Percentiles rank a stretch among this genome's conserved stretches.
Evolutionary conservation across 2,329 filamentous ascomycete species (phyloP).

Genomic region (Aplosporella prunicola): DNA sequence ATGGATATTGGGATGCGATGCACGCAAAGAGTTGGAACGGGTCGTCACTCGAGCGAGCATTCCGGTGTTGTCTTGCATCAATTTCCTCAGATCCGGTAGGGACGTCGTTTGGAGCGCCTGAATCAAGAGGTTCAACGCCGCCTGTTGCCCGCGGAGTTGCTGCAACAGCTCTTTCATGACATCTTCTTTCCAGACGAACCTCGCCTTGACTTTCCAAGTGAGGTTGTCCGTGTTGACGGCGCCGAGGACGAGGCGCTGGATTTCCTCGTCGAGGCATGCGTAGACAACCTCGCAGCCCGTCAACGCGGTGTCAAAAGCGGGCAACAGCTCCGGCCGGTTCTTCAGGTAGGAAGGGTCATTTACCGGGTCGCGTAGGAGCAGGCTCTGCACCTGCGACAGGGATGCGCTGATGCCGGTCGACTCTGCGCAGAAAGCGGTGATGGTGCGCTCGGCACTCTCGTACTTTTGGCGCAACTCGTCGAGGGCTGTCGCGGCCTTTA

Average conservation of each 20-base stretch:
- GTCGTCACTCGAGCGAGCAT: constrained; percentile 21
- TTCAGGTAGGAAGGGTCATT: constrained; percentile 12
- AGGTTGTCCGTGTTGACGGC: constrained; percentile 16
- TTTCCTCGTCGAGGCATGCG: constrained; percentile 24
- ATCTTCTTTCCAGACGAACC: constrained; percentile 24
- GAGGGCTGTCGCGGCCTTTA: constrained; percentile 22
- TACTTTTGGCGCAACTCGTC: constrained; percentile 22
- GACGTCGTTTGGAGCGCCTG: constrained; percentile 29
- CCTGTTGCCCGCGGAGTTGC: constrained; percentile 26
- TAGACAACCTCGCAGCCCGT: constrained; percentile 26
- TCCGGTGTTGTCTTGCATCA: constrained; percentile 21
- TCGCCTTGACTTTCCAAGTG: constrained; percentile 19
- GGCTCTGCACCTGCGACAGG: constrained; percentile 22
- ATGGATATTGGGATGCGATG: constrained; percentile 20
- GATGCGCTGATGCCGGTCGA: constrained; percentile 26
- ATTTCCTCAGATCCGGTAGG: constrained; percentile 22
- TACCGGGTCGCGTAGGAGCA: constrained; percentile 19
- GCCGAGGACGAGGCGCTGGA: constrained; percentile 18
- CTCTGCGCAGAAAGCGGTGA: constrained; percentile 26
- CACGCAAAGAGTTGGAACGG: constrained; percentile 19
- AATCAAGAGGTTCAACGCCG: constrained; percentile 23
- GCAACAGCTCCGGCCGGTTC: constrained; percentile 21
- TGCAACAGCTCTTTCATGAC: constrained; percentile 25
- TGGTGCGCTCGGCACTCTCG: constrained; percentile 22
- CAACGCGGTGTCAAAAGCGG: constrained; percentile 24